Conservation (phyloP, 352 stramenopile genomes). For the Pythium coloratum region DNA sequence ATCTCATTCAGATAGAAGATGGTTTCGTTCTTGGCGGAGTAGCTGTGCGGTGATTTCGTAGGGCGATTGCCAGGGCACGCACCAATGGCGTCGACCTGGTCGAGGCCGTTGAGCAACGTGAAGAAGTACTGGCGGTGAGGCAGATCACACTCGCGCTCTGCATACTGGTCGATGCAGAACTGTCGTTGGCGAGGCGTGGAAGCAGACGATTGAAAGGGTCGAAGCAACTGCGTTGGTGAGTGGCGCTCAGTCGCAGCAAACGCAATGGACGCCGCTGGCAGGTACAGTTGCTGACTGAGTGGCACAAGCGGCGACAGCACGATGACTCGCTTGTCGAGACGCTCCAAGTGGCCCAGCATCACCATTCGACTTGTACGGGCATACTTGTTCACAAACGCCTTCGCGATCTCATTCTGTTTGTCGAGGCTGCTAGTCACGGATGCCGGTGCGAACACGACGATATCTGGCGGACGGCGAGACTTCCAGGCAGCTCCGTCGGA, state of each 20-base stretch:
- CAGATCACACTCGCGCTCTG: slow-evolving; percentile 37
- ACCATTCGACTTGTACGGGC: slow-evolving; percentile 12
- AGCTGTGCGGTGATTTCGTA: neutral
- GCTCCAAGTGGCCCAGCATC: neutral
- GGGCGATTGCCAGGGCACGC: slow-evolving; percentile 29
- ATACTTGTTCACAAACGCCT: slow-evolving; percentile 12
- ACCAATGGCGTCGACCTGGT: slow-evolving; percentile 49
- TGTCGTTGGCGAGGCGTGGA: slow-evolving; percentile 5
- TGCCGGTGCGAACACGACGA: slow-evolving; percentile 36
- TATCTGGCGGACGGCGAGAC: slow-evolving; percentile 29
- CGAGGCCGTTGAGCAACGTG: slow-evolving; percentile 41
- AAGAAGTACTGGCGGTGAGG: slow-evolving; percentile 59
- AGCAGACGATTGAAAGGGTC: neutral
- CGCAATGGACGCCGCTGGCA: slow-evolving; percentile 35
- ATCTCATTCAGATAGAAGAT: slow-evolving; percentile 5
- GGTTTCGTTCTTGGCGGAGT: neutral
- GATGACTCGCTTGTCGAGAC: neutral
- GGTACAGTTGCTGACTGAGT: neutral
- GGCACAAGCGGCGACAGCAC: neutral
- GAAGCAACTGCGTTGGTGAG: slow-evolving; percentile 31
- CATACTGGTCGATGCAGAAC: slow-evolving; percentile 60
- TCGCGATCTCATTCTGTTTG: neutral
- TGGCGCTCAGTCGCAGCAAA: slow-evolving; percentile 37
- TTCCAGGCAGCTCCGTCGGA: neutral
- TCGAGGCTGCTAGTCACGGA: slow-evolving; percentile 12